Conservation (phyloP, 2,329 filamentous ascomycete genomes). For the Pyrenophora seminiperda region DNA sequence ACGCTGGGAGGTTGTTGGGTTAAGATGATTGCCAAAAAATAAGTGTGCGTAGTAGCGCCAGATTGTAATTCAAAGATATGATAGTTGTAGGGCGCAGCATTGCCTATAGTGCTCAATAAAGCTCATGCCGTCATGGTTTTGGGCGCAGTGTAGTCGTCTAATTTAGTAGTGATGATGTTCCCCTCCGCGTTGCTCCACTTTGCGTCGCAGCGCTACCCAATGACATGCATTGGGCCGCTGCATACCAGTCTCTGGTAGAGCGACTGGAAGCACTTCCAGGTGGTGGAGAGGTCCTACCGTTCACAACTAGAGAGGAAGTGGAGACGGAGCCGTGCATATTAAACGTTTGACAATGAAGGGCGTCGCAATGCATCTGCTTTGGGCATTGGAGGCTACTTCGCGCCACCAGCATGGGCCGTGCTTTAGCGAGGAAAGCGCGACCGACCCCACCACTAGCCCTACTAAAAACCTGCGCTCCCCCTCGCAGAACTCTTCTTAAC, state of each 20-base stretch:
- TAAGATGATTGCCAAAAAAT: background rate
- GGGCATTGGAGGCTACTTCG: conserved; percentile 14
- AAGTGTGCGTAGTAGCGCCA: background rate
- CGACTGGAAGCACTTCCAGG: background rate
- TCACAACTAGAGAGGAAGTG: background rate
- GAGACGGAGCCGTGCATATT: background rate
- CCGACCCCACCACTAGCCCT: conserved; percentile 22
- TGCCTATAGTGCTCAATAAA: conserved; percentile 1
- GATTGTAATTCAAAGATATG: background rate
- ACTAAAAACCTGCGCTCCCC: conserved; percentile 24
- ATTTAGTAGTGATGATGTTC: conserved; percentile 12
- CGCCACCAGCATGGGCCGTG: conserved; percentile 21
- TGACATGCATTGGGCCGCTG: conserved; percentile 22
- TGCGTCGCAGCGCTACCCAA: conserved; percentile 21
- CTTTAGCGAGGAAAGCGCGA: conserved; percentile 22
- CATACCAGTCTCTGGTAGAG: background rate
- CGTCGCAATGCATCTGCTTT: conserved; percentile 14
- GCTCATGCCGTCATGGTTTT: conserved; percentile 1
- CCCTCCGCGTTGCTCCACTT: conserved; percentile 9
- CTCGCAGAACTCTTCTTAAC: conserved; percentile 20
- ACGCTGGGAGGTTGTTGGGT: too few species aligned
- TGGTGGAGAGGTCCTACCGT: background rate
- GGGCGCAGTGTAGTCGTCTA: conserved; percentile 8
- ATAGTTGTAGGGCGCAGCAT: conserved; percentile 1
- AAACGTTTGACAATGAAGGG: conserved; percentile 14